A percentile compares a stretch with the other conserved stretches of the same genome.
Conservation (phyloP, 75 land plant genomes). For the Larix kaempferi region DNA sequence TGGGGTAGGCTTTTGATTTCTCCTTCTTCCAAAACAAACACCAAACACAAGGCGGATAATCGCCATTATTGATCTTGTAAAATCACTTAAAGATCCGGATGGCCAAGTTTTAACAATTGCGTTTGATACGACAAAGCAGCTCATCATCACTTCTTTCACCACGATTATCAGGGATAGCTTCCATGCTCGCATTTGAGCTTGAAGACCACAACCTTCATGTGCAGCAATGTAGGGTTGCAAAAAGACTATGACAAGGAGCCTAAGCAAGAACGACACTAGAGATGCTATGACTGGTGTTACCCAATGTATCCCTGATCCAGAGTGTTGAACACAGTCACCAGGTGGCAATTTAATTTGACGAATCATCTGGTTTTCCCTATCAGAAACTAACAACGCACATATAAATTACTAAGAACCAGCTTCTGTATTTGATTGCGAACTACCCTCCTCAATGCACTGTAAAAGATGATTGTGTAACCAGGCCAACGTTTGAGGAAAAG, state of each 20-base stretch:
- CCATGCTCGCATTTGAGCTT: conserved; percentile 24
- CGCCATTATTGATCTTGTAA: neutral
- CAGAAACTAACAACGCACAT: too few relatives aligned
- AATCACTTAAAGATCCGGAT: neutral
- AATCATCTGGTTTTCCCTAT: too few relatives aligned
- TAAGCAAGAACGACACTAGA: neutral
- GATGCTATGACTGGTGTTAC: neutral
- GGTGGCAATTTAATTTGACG: too few relatives aligned
- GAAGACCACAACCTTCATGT: conserved; percentile 1
- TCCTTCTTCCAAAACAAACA: neutral
- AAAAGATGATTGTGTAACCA: too few relatives aligned
- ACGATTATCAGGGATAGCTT: conserved; percentile 38
- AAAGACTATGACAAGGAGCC: neutral
- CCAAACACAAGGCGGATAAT: neutral
- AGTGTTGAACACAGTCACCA: too few relatives aligned
- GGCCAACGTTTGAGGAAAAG: too few relatives aligned
- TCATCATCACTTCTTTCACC: conserved; percentile 34
- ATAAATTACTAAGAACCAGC: too few relatives aligned
- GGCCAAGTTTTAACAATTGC: conserved; percentile 30
- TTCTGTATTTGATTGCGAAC: too few relatives aligned
- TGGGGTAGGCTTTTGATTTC: neutral
- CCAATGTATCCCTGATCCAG: neutral
- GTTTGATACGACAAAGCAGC: conserved; percentile 50
- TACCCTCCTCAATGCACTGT: too few relatives aligned
- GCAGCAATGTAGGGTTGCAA: neutral